Evolutionary conservation across 2,329 filamentous ascomycete species (phyloP).

Genomic region (Fusarium zealandicum): DNA sequence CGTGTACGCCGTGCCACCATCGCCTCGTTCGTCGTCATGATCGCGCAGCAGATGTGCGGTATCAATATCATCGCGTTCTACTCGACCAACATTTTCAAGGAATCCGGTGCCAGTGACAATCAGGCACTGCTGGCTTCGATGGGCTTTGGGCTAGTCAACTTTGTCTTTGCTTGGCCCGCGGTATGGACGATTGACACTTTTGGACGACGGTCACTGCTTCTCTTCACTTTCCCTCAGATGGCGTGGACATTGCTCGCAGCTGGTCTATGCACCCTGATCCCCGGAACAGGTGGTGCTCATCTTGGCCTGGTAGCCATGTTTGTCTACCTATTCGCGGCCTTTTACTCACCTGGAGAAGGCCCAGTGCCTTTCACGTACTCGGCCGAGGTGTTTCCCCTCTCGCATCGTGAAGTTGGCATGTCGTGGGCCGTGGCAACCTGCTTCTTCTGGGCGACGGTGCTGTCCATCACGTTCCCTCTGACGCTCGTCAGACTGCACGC

Average conservation of each 20-base stretch:
- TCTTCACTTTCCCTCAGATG: slow-evolving; percentile 54
- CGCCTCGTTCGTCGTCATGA: slow-evolving; percentile 82
- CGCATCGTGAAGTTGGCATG: slow-evolving; percentile 76
- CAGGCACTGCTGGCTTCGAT: slow-evolving; percentile 66
- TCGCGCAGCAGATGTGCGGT: slow-evolving; percentile 74
- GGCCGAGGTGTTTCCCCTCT: slow-evolving; percentile 74
- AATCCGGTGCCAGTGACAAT: slow-evolving; percentile 63
- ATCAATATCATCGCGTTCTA: slow-evolving; percentile 82
- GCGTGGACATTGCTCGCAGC: slow-evolving; percentile 51
- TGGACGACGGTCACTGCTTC: slow-evolving; percentile 59
- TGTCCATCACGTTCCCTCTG: slow-evolving; percentile 69
- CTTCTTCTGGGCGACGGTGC: slow-evolving; percentile 65
- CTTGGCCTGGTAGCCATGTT: slow-evolving; percentile 61
- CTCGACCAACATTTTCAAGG: slow-evolving; percentile 66
- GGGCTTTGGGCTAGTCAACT: slow-evolving; percentile 66
- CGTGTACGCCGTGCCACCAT: slow-evolving; percentile 75
- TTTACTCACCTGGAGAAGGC: slow-evolving; percentile 64
- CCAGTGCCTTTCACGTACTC: slow-evolving; percentile 73
- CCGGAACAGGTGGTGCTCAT: slow-evolving; percentile 44
- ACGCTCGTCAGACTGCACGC: slow-evolving; percentile 56
- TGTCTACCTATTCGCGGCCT: slow-evolving; percentile 62
- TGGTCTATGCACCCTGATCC: slow-evolving; percentile 61
- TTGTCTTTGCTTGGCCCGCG: slow-evolving; percentile 65
- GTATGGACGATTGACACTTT: slow-evolving; percentile 67
- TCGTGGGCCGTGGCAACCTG: slow-evolving; percentile 72